phyloP scores from a whole-genome alignment of 257 asterid genomes.

The Hygrophila difformis region DNA sequence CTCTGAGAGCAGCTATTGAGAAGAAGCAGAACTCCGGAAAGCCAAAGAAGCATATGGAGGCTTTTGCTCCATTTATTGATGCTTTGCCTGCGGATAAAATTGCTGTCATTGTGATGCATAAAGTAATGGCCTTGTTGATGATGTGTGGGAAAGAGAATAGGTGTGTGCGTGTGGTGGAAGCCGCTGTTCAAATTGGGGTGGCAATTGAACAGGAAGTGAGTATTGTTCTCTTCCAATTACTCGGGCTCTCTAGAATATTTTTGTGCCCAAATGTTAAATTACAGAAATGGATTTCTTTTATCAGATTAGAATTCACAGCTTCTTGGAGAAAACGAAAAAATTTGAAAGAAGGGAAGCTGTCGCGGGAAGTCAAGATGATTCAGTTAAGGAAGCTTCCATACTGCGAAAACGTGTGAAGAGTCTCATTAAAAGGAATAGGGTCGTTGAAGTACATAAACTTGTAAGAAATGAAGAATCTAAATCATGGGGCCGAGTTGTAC shows the following conservation, averaged over 20 bases:
- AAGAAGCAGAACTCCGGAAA: conserved; percentile 55
- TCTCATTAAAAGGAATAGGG: conserved; percentile 57
- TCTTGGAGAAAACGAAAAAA: conserved; percentile 67
- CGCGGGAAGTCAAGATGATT: conserved; percentile 38
- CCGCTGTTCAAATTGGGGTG: conserved; percentile 76
- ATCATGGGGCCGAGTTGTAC: conserved; percentile 74
- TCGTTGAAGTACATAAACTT: conserved; percentile 65
- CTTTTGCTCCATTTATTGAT: conserved; percentile 62
- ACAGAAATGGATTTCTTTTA: conserved; percentile 8
- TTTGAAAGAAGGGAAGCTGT: conserved; percentile 24
- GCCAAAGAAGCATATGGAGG: conserved; percentile 51
- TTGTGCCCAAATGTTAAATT: background rate
- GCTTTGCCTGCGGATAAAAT: conserved; percentile 83
- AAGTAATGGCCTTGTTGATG: conserved; percentile 83
- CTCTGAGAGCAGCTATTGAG: conserved; percentile 66
- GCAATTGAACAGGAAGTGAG: conserved; percentile 90
- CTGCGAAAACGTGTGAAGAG: conserved; percentile 64
- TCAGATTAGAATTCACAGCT: conserved; percentile 77
- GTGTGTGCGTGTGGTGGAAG: conserved; percentile 82
- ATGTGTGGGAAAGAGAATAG: conserved; percentile 74
- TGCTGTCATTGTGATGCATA: conserved; percentile 96
- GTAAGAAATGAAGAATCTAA: conserved; percentile 61
- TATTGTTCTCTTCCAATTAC: too few species aligned
- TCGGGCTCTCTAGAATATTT: background rate
- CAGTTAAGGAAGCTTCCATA: conserved; percentile 37